Conservation (phyloP, 495 filamentous ascomycete species). For the Amorphotheca resinae region DNA sequence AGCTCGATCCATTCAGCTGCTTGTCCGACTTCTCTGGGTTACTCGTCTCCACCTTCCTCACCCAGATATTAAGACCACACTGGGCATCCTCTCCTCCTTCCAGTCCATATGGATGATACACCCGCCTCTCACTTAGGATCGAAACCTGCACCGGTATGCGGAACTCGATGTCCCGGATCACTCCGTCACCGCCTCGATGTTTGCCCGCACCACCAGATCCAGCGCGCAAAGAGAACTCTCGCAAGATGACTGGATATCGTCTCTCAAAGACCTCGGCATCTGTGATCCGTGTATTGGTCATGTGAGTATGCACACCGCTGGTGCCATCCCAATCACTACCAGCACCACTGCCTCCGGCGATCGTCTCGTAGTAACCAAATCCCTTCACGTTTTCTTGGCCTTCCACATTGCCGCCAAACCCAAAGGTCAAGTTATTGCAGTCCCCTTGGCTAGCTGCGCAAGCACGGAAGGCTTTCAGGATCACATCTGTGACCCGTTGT, state of each 20-base stretch:
- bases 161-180: constrained; percentile 91
- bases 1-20: constrained; percentile 19
- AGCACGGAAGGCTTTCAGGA: constrained; percentile 79
- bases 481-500: constrained; percentile 89
- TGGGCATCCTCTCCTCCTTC: constrained; percentile 72
- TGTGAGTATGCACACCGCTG: constrained; percentile 84
- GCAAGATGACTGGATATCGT: constrained; percentile 76
- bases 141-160: constrained; percentile 76
- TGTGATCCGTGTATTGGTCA: constrained; percentile 99
- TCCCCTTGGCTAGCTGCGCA: constrained; percentile 86
- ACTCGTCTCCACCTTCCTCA: constrained; percentile 47
- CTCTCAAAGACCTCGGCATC: constrained; percentile 94
- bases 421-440: constrained; percentile 84
- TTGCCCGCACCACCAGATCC: constrained; percentile 61
- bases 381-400: constrained; percentile 50
- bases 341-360: constrained; percentile 84
- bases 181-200: constrained; percentile 78
- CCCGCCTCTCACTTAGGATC: constrained; percentile 77
- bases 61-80: constrained; percentile 79
- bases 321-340: constrained; percentile 82
- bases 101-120: constrained; percentile 81
- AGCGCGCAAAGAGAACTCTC: constrained; percentile 64
- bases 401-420: constrained; percentile 68
- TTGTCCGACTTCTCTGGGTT: constrained; percentile 32
- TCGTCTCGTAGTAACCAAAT: constrained; percentile 98